A percentile compares a stretch with the other conserved stretches of the same genome.
phyloP scores from a whole-genome alignment of 2,329 filamentous ascomycete species.

The Aspergillus sp. region DNA sequence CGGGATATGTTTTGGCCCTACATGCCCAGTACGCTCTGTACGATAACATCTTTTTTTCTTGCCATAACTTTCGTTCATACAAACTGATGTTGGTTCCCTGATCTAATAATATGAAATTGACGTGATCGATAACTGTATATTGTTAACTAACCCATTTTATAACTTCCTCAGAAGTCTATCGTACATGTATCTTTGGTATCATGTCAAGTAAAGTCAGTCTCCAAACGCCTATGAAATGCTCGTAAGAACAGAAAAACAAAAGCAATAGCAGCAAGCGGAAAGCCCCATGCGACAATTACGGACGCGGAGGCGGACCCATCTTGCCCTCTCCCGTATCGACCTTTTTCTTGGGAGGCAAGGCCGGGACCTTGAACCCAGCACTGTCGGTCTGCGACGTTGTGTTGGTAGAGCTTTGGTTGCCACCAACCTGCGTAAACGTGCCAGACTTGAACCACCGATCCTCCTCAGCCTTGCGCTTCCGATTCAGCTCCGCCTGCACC shows the following conservation, averaged over 20 bases:
- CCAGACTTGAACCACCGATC: slow-evolving; percentile 96
- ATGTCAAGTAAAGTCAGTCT: slow-evolving; percentile 13
- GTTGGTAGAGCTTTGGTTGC: slow-evolving; percentile 20
- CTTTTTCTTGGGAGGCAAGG: slow-evolving; percentile 71
- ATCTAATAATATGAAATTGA: too few species aligned
- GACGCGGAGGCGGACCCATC: slow-evolving; percentile 44
- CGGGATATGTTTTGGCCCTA: too few species aligned
- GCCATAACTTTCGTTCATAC: too few species aligned
- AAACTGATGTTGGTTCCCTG: too few species aligned
- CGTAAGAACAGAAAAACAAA: slow-evolving; percentile 10
- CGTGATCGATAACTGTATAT: too few species aligned
- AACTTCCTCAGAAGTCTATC: background rate
- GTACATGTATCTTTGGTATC: slow-evolving; percentile 21
- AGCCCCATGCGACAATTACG: slow-evolving; percentile 17
- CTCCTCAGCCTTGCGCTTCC: slow-evolving; percentile 90
- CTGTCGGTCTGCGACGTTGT: slow-evolving; percentile 41
- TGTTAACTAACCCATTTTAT: too few species aligned
- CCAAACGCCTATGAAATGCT: slow-evolving; percentile 19
- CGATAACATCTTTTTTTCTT: too few species aligned
- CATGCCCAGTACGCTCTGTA: too few species aligned
- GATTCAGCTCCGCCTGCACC: slow-evolving; percentile 77
- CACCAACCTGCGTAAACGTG: slow-evolving; percentile 85
- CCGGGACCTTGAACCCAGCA: slow-evolving; percentile 79
- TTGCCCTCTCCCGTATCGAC: slow-evolving; percentile 62
- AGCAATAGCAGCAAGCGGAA: slow-evolving; percentile 10